Base-by-base conservation (phyloP, 1,139 yeast genomes). In the Hyphopichia pseudoburtonii region DNA sequence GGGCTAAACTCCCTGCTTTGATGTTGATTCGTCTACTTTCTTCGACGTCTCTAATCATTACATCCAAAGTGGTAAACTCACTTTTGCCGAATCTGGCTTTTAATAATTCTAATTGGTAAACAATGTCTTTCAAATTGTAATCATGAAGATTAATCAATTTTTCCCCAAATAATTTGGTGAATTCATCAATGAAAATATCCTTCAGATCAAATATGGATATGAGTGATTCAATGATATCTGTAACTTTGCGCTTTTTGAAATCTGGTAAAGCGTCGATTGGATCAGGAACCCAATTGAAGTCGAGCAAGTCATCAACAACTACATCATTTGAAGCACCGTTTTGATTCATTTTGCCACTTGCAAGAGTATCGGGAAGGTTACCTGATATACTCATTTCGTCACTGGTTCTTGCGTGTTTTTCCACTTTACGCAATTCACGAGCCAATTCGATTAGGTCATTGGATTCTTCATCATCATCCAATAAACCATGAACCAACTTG, bases 211-310 rank as follows among this genome's bases (percentile, higher is more conserved):
- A 86, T 2, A 90, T 78, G 1, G 92, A 80, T 2, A 86, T 70
- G 28, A 88, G 64, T 1, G 88, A 79, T 46, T 82, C 89, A 17
- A 88, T 78, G 4, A 83, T 74, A 54, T 87, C 95, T 37, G 74
- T 71, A 7, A 76, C 78, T 36, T 72, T 71, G n/a, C 76, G 78
- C 45, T 78, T 79, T 38, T 78, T 74, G 57, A 88, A 87, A 56
- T 89, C 96, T 0, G 95, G 86, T 7, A 94, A 75, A 0, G 96
- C 95, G 61, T 86, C 96, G n/a, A 86, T 74, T 0, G 97, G 97
- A 50, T 88, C 96, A 0, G 97, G 97, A 6, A 62, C 64, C 97
- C 97, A 90, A 22, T 74, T 66, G 3, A 82, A 57, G 43, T 75
- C 80, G 25, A 60, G 59, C 30, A 56, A 45, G 39, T 72, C 78